Conservation (phyloP, 192 early-diverging fungal species). For the Umbelopsis isabellina region DNA sequence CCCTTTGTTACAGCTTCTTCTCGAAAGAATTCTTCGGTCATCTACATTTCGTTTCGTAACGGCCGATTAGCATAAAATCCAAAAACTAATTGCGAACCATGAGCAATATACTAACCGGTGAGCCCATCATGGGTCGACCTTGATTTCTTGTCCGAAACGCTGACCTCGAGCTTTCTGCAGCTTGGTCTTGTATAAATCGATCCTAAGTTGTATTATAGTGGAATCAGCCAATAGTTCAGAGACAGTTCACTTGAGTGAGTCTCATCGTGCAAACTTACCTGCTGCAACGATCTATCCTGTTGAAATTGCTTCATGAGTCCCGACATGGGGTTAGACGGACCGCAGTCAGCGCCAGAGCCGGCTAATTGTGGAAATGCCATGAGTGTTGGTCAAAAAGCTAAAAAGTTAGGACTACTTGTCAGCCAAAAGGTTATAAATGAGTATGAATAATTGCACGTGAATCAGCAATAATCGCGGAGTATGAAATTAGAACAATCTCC, state of each 20-base stretch:
- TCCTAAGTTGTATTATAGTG: conserved; percentile 21
- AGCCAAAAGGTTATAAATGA: background rate
- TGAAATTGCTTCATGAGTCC: conserved; percentile 82
- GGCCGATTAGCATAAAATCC: background rate
- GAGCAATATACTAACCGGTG: conserved; percentile 11
- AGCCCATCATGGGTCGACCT: background rate
- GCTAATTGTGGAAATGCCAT: conserved; percentile 26
- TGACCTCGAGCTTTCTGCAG: conserved; percentile 36
- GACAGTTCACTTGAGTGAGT: too few species aligned
- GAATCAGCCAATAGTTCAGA: too few species aligned
- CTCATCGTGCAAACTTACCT: conserved; percentile 54
- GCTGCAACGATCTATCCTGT: conserved; percentile 77
- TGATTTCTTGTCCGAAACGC: conserved; percentile 18
- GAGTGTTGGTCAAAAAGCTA: background rate
- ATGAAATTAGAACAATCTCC: background rate
- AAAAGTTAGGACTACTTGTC: too few species aligned
- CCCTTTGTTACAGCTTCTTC: conserved; percentile 33
- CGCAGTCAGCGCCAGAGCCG: conserved; percentile 66
- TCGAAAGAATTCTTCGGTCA: conserved; percentile 61
- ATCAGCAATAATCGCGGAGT: background rate
- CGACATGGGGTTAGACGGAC: conserved; percentile 75
- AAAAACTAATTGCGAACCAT: background rate
- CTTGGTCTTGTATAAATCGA: conserved; percentile 28
- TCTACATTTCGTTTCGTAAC: conserved; percentile 30
- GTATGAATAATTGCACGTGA: conserved; percentile 9